phyloP scores from a whole-genome alignment of 305 asterid species.

The Fraxinus floribunda region DNA sequence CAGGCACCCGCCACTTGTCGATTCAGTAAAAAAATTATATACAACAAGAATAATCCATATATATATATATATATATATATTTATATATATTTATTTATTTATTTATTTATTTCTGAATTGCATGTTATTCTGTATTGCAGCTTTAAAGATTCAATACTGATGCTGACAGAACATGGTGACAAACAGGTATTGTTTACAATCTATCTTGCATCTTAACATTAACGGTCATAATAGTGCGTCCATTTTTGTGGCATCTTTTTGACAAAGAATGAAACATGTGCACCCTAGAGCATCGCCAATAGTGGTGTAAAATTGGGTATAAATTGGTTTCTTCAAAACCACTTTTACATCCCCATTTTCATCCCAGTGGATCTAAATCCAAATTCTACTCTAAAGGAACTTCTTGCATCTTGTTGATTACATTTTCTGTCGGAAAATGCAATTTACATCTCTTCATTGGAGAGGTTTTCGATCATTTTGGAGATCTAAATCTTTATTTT shows the following conservation, averaged over 20 bases:
- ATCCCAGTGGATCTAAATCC: neutral
- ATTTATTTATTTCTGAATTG: conserved; percentile 21
- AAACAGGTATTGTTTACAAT: conserved; percentile 37
- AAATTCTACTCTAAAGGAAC: neutral
- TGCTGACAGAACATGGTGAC: conserved; percentile 49
- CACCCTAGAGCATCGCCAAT: neutral
- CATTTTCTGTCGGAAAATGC: neutral
- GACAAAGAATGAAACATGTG: neutral
- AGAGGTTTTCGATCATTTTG: neutral
- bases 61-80: too few relatives aligned
- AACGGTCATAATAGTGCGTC: conserved; percentile 1
- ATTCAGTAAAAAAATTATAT: too few relatives aligned
- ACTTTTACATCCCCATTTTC: neutral
- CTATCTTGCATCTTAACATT: conserved; percentile 7
- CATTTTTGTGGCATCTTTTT: conserved; percentile 14
- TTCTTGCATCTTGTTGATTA: neutral
- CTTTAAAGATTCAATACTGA: conserved; percentile 50
- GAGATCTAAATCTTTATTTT: neutral
- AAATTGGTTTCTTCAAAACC: neutral
- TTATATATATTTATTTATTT: too few relatives aligned
- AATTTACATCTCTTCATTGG: neutral
- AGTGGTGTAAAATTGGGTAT: neutral
- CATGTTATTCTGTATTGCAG: conserved; percentile 32
- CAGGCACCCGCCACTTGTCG: too few relatives aligned
- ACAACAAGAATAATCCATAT: too few relatives aligned